A percentile compares a stretch with the other conserved stretches of the same genome.
phyloP scores from a whole-genome alignment of 441 rosid species.

The Adansonia rubrostipa region DNA sequence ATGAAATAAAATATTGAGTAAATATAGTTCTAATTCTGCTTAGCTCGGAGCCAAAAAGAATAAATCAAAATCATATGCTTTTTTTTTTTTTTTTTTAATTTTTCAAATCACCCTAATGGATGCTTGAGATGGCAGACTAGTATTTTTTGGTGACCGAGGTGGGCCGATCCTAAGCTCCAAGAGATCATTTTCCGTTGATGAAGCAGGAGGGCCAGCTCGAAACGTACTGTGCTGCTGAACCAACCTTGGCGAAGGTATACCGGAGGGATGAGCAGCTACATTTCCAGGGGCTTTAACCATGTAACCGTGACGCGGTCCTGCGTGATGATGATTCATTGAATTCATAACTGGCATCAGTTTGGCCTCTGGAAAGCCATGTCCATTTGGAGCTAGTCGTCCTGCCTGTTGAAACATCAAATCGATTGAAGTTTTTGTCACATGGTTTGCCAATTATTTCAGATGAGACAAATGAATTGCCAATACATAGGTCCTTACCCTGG shows the following conservation, averaged over 20 bases:
- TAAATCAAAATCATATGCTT: not conserved
- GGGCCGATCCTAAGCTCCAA: conserved; percentile 36
- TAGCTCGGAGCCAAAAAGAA: not conserved
- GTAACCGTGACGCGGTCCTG: conserved; percentile 19
- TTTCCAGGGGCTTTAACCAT: not conserved
- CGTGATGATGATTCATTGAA: conserved; percentile 5
- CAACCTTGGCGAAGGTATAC: conserved; percentile 35
- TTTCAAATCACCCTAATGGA: conserved; percentile 19
- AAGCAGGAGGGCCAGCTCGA: not conserved
- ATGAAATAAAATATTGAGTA: not conserved
- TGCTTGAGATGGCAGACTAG: conserved; percentile 22
- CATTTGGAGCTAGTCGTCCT: not conserved
- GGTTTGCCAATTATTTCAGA: too few relatives aligned
- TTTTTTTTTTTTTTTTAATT: too few relatives aligned
- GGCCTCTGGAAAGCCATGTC: too few relatives aligned
- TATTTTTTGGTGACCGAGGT: conserved; percentile 21
- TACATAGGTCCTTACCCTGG: conserved; percentile 28
- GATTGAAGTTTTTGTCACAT: too few relatives aligned
- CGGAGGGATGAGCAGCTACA: conserved; percentile 36
- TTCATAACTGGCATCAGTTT: not conserved
- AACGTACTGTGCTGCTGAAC: not conserved
- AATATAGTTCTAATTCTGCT: not conserved
- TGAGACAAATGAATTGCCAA: not conserved
- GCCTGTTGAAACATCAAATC: not conserved
- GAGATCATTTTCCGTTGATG: conserved; percentile 24